Conservation (phyloP, 495 filamentous ascomycete genomes). For the Annulohypoxylon bovei region DNA sequence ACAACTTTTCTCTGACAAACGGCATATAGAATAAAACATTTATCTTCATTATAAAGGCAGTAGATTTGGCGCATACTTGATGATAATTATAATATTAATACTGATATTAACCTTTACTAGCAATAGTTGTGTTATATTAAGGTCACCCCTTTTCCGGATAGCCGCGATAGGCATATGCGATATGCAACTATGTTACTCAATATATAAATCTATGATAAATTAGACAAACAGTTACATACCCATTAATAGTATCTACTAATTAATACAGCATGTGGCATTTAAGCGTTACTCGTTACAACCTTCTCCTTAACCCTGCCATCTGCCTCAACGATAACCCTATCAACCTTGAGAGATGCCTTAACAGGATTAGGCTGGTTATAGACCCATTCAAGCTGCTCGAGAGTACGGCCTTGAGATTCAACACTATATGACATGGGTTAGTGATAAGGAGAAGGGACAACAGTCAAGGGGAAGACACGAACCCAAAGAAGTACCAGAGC, state of each 20-base stretch:
- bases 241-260: background rate
- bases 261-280: background rate
- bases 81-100: too few species aligned
- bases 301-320: constrained; percentile 66
- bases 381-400: constrained; percentile 63
- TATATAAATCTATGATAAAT: background rate
- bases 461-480: constrained; percentile 40
- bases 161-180: background rate
- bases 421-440: constrained; percentile 47
- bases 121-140: too few species aligned
- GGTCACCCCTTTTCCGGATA: background rate
- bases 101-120: background rate
- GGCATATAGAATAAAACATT: too few species aligned
- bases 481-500: constrained; percentile 61
- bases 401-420: constrained; percentile 61
- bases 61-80: too few species aligned
- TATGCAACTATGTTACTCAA: background rate
- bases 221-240: background rate
- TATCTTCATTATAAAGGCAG: too few species aligned
- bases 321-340: constrained; percentile 63
- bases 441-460: background rate
- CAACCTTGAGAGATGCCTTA: constrained; percentile 60
- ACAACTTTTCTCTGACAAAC: too few species aligned
- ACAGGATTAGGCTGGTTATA: constrained; percentile 61
- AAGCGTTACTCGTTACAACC: constrained; percentile 45